Base-by-base conservation (phyloP, 1,284 basidiomycete species). In the Flammula alnicola region DNA sequence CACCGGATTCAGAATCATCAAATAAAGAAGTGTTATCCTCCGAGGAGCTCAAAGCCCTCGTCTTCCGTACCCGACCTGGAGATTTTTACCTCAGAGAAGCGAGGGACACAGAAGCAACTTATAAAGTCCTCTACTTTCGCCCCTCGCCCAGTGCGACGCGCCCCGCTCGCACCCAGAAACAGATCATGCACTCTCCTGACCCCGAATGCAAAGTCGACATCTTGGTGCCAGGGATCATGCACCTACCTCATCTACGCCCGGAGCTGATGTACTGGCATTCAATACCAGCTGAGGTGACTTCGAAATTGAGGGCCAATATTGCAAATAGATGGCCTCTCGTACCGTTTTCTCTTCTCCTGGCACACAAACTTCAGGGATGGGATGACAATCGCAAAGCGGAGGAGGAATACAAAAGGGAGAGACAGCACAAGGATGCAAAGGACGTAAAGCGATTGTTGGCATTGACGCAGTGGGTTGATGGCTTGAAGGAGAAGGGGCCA, bases 301-400 rank as follows among this genome's bases (percentile, higher is more conserved):
- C 10, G 37, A 12, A 16, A 16, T 9, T 26, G 23, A 39, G n/a
- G 10, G 37, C 37, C 19, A 22, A 25, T 4, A 54, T 44, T 29
- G 41, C 52, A 7, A 44, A 44, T 25, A 36, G 39, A 20, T 49
- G 63, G 5, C 63, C 65, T 0, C 52, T 64, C 7, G 58, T 62
- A 9, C 63, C 63, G 2, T 65, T 64, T 39, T 46, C 55, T 3
- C 53, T 65, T 14, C 52, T 65, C 29, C 54, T 65, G 20, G 50
- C 63, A n/a, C 63, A 65, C 45, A 66, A 65, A 38, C 54, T 65
- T 17, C 64, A 66, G 44, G 65, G 62, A 16, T 66, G 63, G 62
- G 48, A 59, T 12, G 64, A 66, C 47, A 63, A 65, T 45, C 49
- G 59, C 7, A 50, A 33, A 1, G 54, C 58, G 22, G 51, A 56